Evolutionary conservation across 352 stramenopile genomes (phyloP), one percentile per base, ranked within the genome.

Genomic region (Saprolegnia parasitica): DNA sequence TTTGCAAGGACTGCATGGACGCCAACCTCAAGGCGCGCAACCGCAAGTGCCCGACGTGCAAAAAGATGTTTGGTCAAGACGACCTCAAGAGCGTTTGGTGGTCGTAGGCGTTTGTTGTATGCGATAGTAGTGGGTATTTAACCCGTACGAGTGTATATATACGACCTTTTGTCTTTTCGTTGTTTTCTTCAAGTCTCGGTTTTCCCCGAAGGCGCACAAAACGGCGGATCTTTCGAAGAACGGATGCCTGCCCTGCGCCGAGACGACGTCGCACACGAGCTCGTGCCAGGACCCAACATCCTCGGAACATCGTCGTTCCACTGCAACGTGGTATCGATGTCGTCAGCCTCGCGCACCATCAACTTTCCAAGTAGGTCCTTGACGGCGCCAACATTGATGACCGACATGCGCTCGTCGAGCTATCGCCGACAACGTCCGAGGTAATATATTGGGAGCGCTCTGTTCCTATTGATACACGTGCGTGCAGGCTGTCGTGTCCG

Each of bases 31-130:
- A 90, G 76, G 88, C 86, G 29, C 85, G 87, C 71, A 95, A 95
- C 76, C 85, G 87, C 74, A 95, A 95, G 76, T 95, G 87, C 65
- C 87, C 87, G 18, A 93, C 84, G 42, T 95, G 87, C 81, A 95
- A 93, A 74, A 93, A 92, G 77, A 95, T 95, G 87, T 95, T 91
- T 77, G 87, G 87, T 42, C 85, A 93, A 61, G 87, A 95, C 71
- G 87, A 95, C 56, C 80, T 95, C 65, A 95, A 95, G 74, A 76
- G 72, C 24, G 84, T 92, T 18, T 95, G 84, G 83, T 87, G 90
- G 71, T 91, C 86, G 56, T 94, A 88, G 29, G 2, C 29, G 5
- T 35, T 35, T 35, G n/a, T n/a, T n/a, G n/a, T n/a, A n/a, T n/a
- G n/a, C n/a, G n/a, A n/a, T n/a, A n/a, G n/a, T n/a, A n/a, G n/a